Evolutionary conservation across 768 basidiomycete species (phyloP).

Genomic region (Hortiboletus campestris): DNA sequence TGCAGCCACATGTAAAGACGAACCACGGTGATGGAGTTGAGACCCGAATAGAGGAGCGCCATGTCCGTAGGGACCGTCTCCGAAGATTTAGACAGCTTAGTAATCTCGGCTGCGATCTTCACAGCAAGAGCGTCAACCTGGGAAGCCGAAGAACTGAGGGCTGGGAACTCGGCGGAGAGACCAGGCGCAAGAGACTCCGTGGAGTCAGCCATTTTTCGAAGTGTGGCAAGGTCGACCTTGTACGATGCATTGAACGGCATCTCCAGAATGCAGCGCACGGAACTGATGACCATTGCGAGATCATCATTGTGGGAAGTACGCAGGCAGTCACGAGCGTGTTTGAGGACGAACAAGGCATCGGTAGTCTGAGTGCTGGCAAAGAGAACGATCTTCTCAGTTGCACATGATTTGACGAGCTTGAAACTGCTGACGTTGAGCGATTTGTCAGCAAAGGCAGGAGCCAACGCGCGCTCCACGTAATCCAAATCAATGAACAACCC

Average conservation of each 20-base stretch:
- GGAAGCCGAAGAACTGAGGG: slow-evolving; percentile 3
- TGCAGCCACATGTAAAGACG: slow-evolving; percentile 35
- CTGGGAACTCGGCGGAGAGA: slow-evolving; percentile 12
- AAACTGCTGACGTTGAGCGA: slow-evolving; percentile 18
- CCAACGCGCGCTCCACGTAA: slow-evolving; percentile 27
- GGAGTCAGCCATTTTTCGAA: slow-evolving; percentile 26
- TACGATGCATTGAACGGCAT: slow-evolving; percentile 34
- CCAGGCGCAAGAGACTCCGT: slow-evolving; percentile 13
- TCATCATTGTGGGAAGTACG: slow-evolving; percentile 16
- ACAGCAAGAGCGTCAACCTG: slow-evolving; percentile 26
- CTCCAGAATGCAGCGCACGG: slow-evolving; percentile 23
- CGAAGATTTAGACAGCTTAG: slow-evolving; percentile 28
- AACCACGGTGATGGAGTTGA: slow-evolving; percentile 32
- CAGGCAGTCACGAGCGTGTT: slow-evolving; percentile 22
- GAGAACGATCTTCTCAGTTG: slow-evolving; percentile 27
- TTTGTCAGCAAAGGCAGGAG: slow-evolving; percentile 21
- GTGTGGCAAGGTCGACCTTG: slow-evolving; percentile 28
- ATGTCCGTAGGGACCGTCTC: slow-evolving; percentile 28
- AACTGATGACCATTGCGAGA: slow-evolving; percentile 23
- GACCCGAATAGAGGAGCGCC: slow-evolving; percentile 33
- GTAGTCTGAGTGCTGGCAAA: slow-evolving; percentile 19
- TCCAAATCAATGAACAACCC: slow-evolving; percentile 31
- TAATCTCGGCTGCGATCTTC: slow-evolving; percentile 35
- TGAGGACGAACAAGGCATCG: slow-evolving; percentile 23
- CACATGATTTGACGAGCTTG: slow-evolving; percentile 29